Conservation (phyloP, 2,329 filamentous ascomycete species). For the Ophiosphaerella narmari region DNA sequence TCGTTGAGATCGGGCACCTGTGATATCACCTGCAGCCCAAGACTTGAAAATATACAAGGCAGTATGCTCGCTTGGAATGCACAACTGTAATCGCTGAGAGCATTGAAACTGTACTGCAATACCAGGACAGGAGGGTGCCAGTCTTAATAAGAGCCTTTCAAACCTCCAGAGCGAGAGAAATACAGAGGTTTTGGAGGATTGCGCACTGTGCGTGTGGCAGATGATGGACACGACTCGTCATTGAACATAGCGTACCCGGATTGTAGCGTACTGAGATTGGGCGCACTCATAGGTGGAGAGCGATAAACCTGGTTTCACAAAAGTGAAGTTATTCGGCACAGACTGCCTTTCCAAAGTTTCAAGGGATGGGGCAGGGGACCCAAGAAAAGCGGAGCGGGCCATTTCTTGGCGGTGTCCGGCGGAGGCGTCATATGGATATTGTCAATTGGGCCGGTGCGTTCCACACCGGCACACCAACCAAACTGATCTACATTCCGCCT, state of each 20-base stretch:
- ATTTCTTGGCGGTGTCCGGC: constrained; percentile 24
- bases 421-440: constrained; percentile 14
- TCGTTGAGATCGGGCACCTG: constrained; percentile 23
- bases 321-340: constrained; percentile 8
- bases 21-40: constrained; percentile 31
- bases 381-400: constrained; percentile 30
- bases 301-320: constrained; percentile 17
- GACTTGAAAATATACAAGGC: constrained; percentile 18
- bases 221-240: constrained; percentile 16
- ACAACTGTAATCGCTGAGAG: constrained; percentile 23
- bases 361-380: constrained; percentile 19
- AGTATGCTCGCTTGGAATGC: constrained; percentile 17
- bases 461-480: constrained; percentile 20
- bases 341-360: constrained; percentile 10
- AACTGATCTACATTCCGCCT: constrained; percentile 28
- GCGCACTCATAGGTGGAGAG: constrained; percentile 15
- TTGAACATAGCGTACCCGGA: constrained; percentile 11
- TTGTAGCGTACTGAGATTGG: constrained; percentile 10
- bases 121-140: constrained; percentile 7
- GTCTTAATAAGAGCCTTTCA: not conserved
- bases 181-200: not conserved
- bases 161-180: constrained; percentile 2
- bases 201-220: constrained; percentile 16
- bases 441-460: constrained; percentile 25
- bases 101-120: constrained; percentile 13